Percentiles rank a stretch among this genome's conserved stretches.
These are phyloP conservation scores for Penicillium sp. DNA, from an alignment of 2,329 filamentous ascomycete species.

Conservation along the genomic window DNA sequence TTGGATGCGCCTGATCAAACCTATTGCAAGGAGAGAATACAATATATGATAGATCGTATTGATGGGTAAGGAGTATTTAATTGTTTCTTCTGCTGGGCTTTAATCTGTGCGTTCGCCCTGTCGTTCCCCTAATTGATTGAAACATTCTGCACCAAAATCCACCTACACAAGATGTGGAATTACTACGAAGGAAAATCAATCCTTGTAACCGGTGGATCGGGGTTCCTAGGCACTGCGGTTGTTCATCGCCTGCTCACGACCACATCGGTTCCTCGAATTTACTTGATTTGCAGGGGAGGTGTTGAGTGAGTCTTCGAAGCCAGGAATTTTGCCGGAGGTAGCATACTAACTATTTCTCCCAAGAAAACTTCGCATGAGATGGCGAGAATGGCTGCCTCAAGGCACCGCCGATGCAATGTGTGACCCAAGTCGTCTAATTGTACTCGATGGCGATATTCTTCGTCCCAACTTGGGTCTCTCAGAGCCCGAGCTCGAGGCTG, in stretches of 20 bases:
- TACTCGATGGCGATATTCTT: slow-evolving; percentile 17
- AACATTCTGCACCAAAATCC: neutral
- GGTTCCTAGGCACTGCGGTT: slow-evolving; percentile 19
- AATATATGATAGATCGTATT: neutral
- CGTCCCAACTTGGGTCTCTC: slow-evolving; percentile 11
- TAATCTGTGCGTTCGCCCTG: neutral
- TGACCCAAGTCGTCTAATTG: neutral
- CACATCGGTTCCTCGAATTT: slow-evolving; percentile 6
- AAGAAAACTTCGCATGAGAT: slow-evolving; percentile 1
- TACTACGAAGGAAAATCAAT: slow-evolving; percentile 13
- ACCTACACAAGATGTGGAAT: slow-evolving; percentile 20
- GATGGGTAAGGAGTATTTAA: neutral
- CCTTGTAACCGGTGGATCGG: slow-evolving; percentile 19
- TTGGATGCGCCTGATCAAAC: neutral
- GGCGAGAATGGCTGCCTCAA: slow-evolving; percentile 9
- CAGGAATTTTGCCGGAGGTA: neutral
- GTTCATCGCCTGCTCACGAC: slow-evolving; percentile 10
- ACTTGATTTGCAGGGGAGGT: slow-evolving; percentile 16
- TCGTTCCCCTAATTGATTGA: slow-evolving; percentile 6
- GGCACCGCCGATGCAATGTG: neutral
- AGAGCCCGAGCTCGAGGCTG: neutral
- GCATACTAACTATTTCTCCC: neutral
- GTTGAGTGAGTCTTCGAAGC: slow-evolving; percentile 4
- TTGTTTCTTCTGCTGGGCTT: neutral
- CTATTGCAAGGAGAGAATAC: neutral